Evolutionary conservation across 805 yeast genomes (phyloP).

Genomic region (Myxozyma udenii): DNA sequence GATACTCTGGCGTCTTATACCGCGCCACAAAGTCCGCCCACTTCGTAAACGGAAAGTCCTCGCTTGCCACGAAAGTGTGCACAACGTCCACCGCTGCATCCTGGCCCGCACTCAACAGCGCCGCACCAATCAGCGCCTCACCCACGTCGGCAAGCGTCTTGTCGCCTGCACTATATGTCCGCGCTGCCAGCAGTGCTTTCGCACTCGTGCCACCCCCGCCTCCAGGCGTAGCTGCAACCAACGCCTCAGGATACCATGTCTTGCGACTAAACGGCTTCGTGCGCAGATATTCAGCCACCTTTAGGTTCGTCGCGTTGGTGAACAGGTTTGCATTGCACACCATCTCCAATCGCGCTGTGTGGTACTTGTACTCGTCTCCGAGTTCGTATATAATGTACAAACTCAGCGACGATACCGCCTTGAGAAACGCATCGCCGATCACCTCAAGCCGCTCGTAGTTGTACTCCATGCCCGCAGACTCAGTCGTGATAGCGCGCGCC

Average conservation of each 20-base stretch:
- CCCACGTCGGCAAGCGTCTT: conserved; percentile 2
- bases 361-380: neutral
- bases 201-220: neutral
- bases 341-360: neutral
- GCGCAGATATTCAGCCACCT: neutral
- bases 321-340: neutral
- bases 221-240: neutral
- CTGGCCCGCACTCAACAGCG: neutral
- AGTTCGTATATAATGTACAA: neutral
- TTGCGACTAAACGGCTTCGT: neutral
- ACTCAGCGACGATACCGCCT: neutral
- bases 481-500: neutral
- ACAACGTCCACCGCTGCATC: neutral
- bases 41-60: neutral
- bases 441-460: conserved; percentile 22
- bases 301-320: neutral
- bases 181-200: neutral
- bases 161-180: neutral
- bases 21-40: neutral
- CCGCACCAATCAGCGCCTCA: conserved; percentile 3
- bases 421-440: conserved; percentile 15
- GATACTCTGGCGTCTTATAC: neutral
- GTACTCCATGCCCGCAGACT: neutral
- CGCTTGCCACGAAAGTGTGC: neutral
- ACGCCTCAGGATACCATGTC: neutral